Evolutionary conservation across 2,329 filamentous ascomycete species (phyloP).

Genomic region (Xylariaceae sp.): DNA sequence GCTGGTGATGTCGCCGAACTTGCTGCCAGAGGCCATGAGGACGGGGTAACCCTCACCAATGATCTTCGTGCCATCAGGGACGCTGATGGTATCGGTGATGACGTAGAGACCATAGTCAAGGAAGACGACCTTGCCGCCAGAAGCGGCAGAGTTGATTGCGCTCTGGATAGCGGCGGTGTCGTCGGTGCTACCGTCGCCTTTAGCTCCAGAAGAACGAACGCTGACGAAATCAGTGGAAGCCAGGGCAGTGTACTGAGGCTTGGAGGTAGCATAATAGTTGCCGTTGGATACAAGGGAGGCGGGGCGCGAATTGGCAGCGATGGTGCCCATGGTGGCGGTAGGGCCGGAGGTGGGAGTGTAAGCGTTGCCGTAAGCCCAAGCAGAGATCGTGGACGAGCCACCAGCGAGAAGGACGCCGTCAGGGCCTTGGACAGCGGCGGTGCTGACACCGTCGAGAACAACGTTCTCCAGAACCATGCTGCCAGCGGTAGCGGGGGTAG

Average conservation of each 20-base stretch:
- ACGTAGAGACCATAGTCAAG: slow-evolving; percentile 55
- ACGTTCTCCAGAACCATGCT: slow-evolving; percentile 55
- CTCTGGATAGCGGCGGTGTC: slow-evolving; percentile 60
- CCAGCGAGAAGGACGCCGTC: slow-evolving; percentile 52
- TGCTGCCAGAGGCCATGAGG: slow-evolving; percentile 52
- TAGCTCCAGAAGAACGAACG: slow-evolving; percentile 52
- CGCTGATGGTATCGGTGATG: slow-evolving; percentile 43
- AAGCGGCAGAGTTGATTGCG: slow-evolving; percentile 39
- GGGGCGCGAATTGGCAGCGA: slow-evolving; percentile 46
- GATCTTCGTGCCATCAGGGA: slow-evolving; percentile 40
- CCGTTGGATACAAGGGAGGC: slow-evolving; percentile 47
- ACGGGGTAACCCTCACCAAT: slow-evolving; percentile 32
- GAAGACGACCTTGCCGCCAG: slow-evolving; percentile 46
- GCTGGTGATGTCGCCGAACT: slow-evolving; percentile 52
- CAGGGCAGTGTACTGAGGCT: slow-evolving; percentile 65
- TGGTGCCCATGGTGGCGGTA: slow-evolving; percentile 43
- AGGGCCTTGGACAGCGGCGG: slow-evolving; percentile 37
- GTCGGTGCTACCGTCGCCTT: slow-evolving; percentile 67
- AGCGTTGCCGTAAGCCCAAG: slow-evolving; percentile 66
- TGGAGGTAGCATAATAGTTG: slow-evolving; percentile 58
- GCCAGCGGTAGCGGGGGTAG: slow-evolving; percentile 45
- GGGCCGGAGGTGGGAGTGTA: slow-evolving; percentile 46
- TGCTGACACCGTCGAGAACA: slow-evolving; percentile 32
- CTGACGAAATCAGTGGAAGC: slow-evolving; percentile 55
- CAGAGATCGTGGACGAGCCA: slow-evolving; percentile 46